Evolutionary conservation across 1,284 basidiomycete species (phyloP).

Genomic region (Cryptococcus deneoformans): DNA sequence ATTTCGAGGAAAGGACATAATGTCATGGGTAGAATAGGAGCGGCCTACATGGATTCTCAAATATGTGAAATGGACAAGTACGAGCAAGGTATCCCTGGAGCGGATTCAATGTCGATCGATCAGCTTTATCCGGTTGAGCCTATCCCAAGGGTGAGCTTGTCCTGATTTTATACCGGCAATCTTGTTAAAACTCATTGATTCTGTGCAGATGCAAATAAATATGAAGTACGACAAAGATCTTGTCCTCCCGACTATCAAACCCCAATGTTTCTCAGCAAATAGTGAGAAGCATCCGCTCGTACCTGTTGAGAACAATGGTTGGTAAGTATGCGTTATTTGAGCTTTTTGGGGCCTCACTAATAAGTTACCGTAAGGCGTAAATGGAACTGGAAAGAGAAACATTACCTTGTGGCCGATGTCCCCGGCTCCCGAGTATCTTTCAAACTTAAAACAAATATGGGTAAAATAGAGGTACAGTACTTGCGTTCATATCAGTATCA

Average conservation of each 20-base stretch:
- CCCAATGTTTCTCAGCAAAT: constrained; percentile 37
- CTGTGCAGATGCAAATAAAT: constrained; percentile 21
- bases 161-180: not conserved
- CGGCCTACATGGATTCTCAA: constrained; percentile 39
- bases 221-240: constrained; percentile 21
- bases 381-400: constrained; percentile 40
- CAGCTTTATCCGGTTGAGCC: constrained; percentile 23
- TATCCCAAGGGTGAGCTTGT: constrained; percentile 25
- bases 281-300: constrained; percentile 23
- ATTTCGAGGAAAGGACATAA: constrained; percentile 26
- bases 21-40: constrained; percentile 30
- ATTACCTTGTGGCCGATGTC: constrained; percentile 37
- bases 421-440: constrained; percentile 39
- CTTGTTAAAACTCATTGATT: not conserved
- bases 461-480: constrained; percentile 37
- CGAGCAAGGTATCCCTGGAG: constrained; percentile 14
- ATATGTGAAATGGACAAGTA: constrained; percentile 38
- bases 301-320: constrained; percentile 32
- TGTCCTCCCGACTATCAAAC: constrained; percentile 18
- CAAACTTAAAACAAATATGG: constrained; percentile 27
- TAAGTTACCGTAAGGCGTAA: constrained; percentile 17
- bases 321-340: constrained; percentile 11
- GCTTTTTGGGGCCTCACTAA: too few relatives aligned
- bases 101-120: constrained; percentile 12
- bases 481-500: constrained; percentile 32